Percentiles rank a stretch among this genome's conserved stretches.
Evolutionary conservation across 169 alveolate species (phyloP).

Genomic region (Cyclospora cayetanensis): DNA sequence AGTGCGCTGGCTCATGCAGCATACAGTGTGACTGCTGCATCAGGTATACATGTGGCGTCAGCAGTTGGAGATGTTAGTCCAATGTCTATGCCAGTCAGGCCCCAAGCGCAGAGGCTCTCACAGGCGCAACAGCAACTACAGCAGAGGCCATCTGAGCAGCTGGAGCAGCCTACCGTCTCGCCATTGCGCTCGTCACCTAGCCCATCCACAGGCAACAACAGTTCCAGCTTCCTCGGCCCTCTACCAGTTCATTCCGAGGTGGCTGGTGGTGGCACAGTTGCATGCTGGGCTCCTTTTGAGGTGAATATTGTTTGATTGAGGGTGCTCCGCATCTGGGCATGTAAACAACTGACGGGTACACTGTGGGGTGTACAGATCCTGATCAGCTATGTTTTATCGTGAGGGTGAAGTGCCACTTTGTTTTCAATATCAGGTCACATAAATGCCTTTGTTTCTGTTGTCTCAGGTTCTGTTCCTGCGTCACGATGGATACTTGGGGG

Average conservation of each 20-base stretch:
- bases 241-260: neutral
- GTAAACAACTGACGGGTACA: too few relatives aligned
- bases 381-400: too few relatives aligned
- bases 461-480: slow-evolving; percentile 81
- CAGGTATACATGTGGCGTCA: neutral
- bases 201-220: slow-evolving; percentile 23
- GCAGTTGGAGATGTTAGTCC: neutral
- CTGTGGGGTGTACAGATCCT: too few relatives aligned
- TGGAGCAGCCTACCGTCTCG: neutral
- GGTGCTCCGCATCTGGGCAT: too few relatives aligned
- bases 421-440: too few relatives aligned
- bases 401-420: too few relatives aligned
- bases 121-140: slow-evolving; percentile 24
- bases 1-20: neutral
- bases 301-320: too few relatives aligned
- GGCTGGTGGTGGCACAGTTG: slow-evolving; percentile 15
- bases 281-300: slow-evolving; percentile 56
- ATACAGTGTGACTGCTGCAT: neutral
- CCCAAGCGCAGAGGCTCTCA: neutral
- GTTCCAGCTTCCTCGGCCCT: neutral
- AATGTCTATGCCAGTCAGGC: slow-evolving; percentile 8
- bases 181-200: slow-evolving; percentile 18
- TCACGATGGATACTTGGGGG: slow-evolving; percentile 91
- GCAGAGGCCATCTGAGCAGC: neutral
- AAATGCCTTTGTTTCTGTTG: neutral